Evolutionary conservation across 164 flowering plant species (phyloP), one percentile per base, ranked within the genome.

Genomic region (Hamamelis virginiana): DNA sequence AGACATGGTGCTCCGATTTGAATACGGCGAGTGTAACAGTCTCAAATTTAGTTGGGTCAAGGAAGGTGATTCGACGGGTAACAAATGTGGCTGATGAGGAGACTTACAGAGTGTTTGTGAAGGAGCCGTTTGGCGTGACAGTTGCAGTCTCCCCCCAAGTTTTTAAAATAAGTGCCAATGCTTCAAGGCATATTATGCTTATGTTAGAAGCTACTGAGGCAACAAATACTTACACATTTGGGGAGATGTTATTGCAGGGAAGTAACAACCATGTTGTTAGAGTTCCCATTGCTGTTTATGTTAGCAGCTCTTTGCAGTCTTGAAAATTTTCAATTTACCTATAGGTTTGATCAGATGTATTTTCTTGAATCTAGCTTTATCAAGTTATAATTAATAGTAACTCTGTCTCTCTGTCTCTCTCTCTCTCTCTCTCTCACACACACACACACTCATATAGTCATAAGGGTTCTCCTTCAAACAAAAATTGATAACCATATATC

Each of bases 1-100:
- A 67, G 52, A 46, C 59, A 23, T 83, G 85, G 84, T 86, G 88
- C 65, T 86, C 90, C 8, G 88, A 84, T 51, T 74, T 86, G 74
- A 86, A 86, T 71, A 74, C 79, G 0, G 67, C 85, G 21, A 84
- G 82, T 52, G 70, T 84, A 22, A 86, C 85, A 10, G 75, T 84
- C 28, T 84, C 88, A 6, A 80, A 76, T 53, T 68, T 86, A 70
- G 83, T 84, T 23, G 86, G 90, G 15, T 72, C 84, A 16, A 84
- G 88, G 69, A 80, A 55, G 61, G 83, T 86, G 38, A 48, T 50
- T 6, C 62, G 90, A 59, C 66, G 62, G 64, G 85, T 84, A 15
- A 84, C 77, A 2, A 81, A 77, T 75, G 90, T 86, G 0, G 82
- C 66, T 1, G 63, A 38, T 6, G 68, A n/a, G 19, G 88, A 86